Evolutionary conservation across 2,329 filamentous ascomycete species (phyloP), one percentile per base, ranked within the genome.

Genomic region (Aspergillus floridensis): DNA sequence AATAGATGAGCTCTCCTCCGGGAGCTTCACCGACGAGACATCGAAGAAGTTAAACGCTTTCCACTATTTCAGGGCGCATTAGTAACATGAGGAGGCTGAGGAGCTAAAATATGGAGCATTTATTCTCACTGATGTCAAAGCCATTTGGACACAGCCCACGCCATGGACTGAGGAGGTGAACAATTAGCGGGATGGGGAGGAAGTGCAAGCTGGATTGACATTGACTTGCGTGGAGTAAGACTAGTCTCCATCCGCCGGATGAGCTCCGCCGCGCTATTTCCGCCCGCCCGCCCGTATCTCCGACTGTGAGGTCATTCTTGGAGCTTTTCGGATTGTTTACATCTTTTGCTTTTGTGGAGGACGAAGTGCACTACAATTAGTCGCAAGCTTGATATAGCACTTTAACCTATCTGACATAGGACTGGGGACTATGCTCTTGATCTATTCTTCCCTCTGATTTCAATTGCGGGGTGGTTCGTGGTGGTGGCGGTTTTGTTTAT

Each of bases 41-140:
- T 97, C 92, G 85, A 99, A 98, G 88, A 99, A 99, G 84, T 96
- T 93, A 82, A 99, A 99, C 68, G 90, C 88, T 90, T 97, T 97
- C 93, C 95, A 98, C 93, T 96, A 65, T 7, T 8, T 5, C 12
- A 41, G n/a, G 38, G 10, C 12, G 29, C 4, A 53, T 65, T 35
- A 64, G 56, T 65, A 16, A 19, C 38, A 44, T 44, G n/a, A 5
- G 48, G 64, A 55, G 26, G 31, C 11, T 5, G n/a, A 47, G 14
- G 5, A 16, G 21, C n/a, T 10, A 32, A 24, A 4, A 47, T 22
- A 16, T 3, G 4, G 3, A 32, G 2, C 5, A 16, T 16, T 11
- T 6, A 1, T 10, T 11, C 68, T 59, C 70, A 78, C 76, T 70
- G 76, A 78, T 72, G 74, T 77, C 69, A 78, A 59, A 68, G 76